These are phyloP conservation scores for Vanilla planifolia DNA, from an alignment of 106 monocot species.

Conservation along the genomic window DNA sequence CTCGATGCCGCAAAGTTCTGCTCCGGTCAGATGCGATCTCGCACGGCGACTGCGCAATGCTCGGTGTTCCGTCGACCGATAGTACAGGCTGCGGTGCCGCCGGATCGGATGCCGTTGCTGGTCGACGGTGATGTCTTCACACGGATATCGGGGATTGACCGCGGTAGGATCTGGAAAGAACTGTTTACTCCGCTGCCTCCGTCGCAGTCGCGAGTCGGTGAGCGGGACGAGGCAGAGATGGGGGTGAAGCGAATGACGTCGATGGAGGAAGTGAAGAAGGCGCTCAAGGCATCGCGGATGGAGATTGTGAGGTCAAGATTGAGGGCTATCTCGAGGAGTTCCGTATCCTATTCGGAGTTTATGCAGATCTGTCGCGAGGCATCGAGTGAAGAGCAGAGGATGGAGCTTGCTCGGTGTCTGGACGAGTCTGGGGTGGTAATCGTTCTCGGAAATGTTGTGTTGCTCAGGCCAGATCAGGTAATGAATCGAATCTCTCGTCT, in stretches of 20 bases:
- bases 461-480: constrained; percentile 78
- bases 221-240: background rate
- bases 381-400: constrained; percentile 25
- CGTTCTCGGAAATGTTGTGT: constrained; percentile 55
- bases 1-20: background rate
- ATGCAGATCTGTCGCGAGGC: constrained; percentile 44
- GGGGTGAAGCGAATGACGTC: background rate
- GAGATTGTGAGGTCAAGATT: constrained; percentile 48
- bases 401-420: constrained; percentile 40
- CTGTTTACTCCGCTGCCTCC: background rate
- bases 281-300: constrained; percentile 46
- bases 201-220: too few relatives aligned
- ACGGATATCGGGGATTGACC: background rate
- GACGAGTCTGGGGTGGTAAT: constrained; percentile 76
- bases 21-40: constrained; percentile 4
- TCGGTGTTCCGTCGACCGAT: background rate
- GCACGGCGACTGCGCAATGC: background rate
- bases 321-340: constrained; percentile 15
- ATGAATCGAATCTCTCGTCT: background rate
- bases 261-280: constrained; percentile 41
- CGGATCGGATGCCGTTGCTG: background rate
- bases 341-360: constrained; percentile 42
- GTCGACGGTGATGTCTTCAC: background rate
- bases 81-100: background rate
- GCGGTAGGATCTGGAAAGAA: background rate